phyloP scores from a whole-genome alignment of 2,329 filamentous ascomycete species.

The Fusarium haematococcum region DNA sequence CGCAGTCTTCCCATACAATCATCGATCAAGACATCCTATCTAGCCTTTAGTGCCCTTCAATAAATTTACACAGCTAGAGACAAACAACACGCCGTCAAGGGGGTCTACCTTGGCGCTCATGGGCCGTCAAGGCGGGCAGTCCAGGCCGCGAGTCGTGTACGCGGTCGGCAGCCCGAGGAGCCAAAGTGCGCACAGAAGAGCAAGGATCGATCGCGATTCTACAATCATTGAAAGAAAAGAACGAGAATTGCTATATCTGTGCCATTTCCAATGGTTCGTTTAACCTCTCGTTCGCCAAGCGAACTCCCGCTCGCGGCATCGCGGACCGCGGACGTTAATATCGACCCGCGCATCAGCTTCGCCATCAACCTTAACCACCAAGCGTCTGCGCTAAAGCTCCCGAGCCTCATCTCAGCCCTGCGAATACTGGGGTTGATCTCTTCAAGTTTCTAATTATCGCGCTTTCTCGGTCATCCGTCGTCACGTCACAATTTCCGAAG shows the following conservation, averaged over 20 bases:
- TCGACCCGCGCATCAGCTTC: neutral
- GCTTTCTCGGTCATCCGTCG: neutral
- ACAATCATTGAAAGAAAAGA: fast-evolving
- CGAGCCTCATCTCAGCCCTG: neutral
- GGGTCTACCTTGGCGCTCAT: too few species aligned
- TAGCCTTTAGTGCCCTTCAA: too few species aligned
- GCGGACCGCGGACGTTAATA: neutral
- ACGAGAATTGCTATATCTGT: neutral
- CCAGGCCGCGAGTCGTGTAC: too few species aligned
- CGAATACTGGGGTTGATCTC: neutral
- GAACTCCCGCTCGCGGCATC: neutral
- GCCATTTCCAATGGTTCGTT: neutral
- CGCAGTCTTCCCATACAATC: too few species aligned
- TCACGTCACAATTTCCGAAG: neutral
- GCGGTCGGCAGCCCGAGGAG: neutral
- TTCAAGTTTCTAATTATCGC: neutral
- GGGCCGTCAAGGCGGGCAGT: too few species aligned
- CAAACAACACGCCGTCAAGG: too few species aligned
- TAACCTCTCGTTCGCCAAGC: neutral
- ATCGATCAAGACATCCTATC: too few species aligned
- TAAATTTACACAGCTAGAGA: too few species aligned
- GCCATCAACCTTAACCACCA: neutral
- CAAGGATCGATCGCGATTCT: neutral
- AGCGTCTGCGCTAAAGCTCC: neutral
- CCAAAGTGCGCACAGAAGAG: neutral